Conservation (phyloP, 495 filamentous ascomycete genomes). For the Trichodelitschia bisporula region DNA sequence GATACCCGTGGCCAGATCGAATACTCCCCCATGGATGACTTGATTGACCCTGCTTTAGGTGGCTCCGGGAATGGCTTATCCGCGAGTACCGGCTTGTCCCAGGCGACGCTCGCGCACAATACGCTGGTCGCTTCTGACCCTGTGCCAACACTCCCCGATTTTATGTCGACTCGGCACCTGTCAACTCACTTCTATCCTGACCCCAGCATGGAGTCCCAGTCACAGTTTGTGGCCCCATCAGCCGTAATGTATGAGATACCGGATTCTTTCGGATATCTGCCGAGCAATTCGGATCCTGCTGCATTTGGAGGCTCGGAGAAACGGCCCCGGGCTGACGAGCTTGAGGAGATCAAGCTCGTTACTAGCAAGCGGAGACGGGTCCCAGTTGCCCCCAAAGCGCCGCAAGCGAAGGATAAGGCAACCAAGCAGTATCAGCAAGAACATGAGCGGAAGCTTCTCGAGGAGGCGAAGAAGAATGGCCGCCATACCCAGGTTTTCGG, state of each 20-base stretch:
- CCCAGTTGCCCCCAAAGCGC: neutral
- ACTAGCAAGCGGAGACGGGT: neutral
- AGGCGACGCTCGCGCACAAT: neutral
- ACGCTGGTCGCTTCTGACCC: neutral
- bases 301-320: neutral
- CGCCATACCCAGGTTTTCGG: too few species aligned
- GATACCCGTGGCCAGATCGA: slow-evolving; percentile 5
- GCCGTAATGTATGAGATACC: slow-evolving; percentile 1
- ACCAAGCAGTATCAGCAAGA: slow-evolving; percentile 2
- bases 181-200: too few species aligned
- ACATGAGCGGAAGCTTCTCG: slow-evolving; percentile 1
- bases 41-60: slow-evolving; percentile 25
- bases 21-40: slow-evolving; percentile 14
- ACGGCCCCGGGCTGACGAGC: neutral
- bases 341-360: neutral
- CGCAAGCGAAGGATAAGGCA: neutral
- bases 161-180: neutral
- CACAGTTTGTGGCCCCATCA: slow-evolving; percentile 1
- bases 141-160: neutral
- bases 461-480: slow-evolving; percentile 1
- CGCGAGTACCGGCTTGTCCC: neutral
- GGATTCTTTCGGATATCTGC: too few species aligned
- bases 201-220: too few species aligned
- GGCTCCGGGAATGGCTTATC: neutral
- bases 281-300: neutral